These are phyloP conservation scores for Ettlia oleoabundans DNA, from an alignment of 139 green algal species.

Conservation along the genomic window DNA sequence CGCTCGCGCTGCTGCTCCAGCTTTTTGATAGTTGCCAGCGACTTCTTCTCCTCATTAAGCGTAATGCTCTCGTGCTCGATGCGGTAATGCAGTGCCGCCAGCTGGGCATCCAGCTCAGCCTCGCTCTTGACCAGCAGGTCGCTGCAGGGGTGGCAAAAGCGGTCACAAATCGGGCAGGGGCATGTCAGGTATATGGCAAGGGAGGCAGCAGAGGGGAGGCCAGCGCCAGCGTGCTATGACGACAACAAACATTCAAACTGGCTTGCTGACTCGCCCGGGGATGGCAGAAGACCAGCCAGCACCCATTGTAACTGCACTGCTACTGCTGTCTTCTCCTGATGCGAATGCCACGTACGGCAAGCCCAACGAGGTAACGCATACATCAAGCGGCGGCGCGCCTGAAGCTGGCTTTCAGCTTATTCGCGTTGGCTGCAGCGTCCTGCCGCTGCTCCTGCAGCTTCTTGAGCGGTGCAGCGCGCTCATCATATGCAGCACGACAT, in stretches of 20 bases:
- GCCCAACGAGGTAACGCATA: no score
- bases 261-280: no score
- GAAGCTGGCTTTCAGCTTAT: slow-evolving; percentile 29
- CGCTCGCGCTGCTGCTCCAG: slow-evolving; percentile 44
- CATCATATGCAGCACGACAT: slow-evolving; percentile 24
- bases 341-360: no score
- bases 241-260: no score
- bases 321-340: no score
- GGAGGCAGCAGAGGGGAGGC: no score
- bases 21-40: slow-evolving; percentile 49
- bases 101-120: slow-evolving; percentile 48
- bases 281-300: no score
- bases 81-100: slow-evolving; percentile 43
- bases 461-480: slow-evolving; percentile 31
- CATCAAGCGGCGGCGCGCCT: neutral
- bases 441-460: slow-evolving; percentile 36
- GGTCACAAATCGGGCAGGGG: neutral
- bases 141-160: neutral
- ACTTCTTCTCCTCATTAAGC: slow-evolving; percentile 55
- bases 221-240: neutral
- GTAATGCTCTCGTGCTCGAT: slow-evolving; percentile 55
- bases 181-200: neutral
- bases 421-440: neutral
- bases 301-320: no score
- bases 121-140: slow-evolving; percentile 55